Percentiles rank a stretch among this genome's conserved stretches.
Evolutionary conservation across 2,329 filamentous ascomycete species (phyloP).

Genomic region (Xylaria sp.): DNA sequence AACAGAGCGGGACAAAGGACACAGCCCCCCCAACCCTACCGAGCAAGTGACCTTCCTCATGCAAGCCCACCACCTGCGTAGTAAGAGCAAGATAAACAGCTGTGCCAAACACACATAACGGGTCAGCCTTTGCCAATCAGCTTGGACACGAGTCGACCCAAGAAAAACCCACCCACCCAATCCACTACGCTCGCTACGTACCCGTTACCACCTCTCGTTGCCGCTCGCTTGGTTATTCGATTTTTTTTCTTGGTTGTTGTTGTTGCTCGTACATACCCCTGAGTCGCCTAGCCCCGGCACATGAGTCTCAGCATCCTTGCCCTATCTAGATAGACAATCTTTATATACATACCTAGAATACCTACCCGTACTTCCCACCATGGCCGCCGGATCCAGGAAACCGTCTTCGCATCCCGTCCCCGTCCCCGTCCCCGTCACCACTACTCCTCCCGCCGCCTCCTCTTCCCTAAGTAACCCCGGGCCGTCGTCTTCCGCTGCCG

Average conservation of each 20-base stretch:
- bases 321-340: neutral
- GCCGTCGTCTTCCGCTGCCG: slow-evolving; percentile 14
- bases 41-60: neutral
- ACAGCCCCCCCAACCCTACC: slow-evolving; percentile 4
- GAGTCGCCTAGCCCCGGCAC: slow-evolving; percentile 6
- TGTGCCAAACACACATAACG: neutral
- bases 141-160: neutral
- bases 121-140: slow-evolving; percentile 14
- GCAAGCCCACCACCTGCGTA: neutral
- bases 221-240: neutral
- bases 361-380: neutral
- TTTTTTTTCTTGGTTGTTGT: neutral
- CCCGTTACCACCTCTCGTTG: neutral
- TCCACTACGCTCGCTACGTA: neutral
- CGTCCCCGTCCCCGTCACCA: neutral
- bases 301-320: neutral
- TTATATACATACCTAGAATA: neutral
- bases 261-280: slow-evolving; percentile 3
- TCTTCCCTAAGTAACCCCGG: slow-evolving; percentile 22
- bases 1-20: neutral
- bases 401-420: neutral
- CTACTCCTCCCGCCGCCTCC: neutral
- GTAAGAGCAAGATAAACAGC: neutral
- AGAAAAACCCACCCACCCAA: slow-evolving; percentile 13
- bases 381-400: slow-evolving; percentile 1